Percentiles rank a stretch among this genome's conserved stretches.
These are phyloP conservation scores for Entoloma clypeatum DNA, from an alignment of 1,284 basidiomycete species.

Conservation along the genomic window DNA sequence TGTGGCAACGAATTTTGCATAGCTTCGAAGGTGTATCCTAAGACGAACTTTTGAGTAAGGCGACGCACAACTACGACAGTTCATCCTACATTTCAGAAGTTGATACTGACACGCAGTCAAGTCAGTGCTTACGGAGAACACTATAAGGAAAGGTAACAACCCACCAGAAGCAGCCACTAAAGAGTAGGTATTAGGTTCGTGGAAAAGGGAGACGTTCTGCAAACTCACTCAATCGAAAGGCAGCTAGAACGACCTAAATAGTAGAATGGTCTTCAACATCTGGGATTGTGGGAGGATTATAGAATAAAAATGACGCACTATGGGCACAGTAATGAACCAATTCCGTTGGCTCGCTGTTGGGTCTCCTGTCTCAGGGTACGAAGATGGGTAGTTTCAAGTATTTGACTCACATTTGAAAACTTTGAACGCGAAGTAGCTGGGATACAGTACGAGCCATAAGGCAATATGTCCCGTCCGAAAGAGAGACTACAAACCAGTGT, in stretches of 20 bases:
- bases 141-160: conserved; percentile 7
- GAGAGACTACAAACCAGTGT: conserved; percentile 32
- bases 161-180: conserved; percentile 24
- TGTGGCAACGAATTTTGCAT: conserved; percentile 22
- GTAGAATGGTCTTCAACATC: conserved; percentile 23
- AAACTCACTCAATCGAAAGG: conserved; percentile 29
- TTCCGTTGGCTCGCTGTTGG: conserved; percentile 38
- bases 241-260: conserved; percentile 27
- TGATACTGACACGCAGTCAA: conserved; percentile 22
- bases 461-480: background rate
- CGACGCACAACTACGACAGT: background rate
- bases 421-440: conserved; percentile 34
- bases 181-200: conserved; percentile 10
- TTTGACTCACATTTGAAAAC: conserved; percentile 35
- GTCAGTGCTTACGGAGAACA: background rate
- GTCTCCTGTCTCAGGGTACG: background rate
- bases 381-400: background rate
- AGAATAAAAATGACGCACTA: conserved; percentile 27
- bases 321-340: conserved; percentile 36
- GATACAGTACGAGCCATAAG: background rate
- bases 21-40: conserved; percentile 29
- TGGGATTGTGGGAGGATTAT: background rate
- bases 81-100: background rate
- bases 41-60: conserved; percentile 1
- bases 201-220: background rate